Evolutionary conservation across 2,329 filamentous ascomycete species (phyloP), one percentile per base, ranked within the genome.

Genomic region (Ophiobolus disseminans): DNA sequence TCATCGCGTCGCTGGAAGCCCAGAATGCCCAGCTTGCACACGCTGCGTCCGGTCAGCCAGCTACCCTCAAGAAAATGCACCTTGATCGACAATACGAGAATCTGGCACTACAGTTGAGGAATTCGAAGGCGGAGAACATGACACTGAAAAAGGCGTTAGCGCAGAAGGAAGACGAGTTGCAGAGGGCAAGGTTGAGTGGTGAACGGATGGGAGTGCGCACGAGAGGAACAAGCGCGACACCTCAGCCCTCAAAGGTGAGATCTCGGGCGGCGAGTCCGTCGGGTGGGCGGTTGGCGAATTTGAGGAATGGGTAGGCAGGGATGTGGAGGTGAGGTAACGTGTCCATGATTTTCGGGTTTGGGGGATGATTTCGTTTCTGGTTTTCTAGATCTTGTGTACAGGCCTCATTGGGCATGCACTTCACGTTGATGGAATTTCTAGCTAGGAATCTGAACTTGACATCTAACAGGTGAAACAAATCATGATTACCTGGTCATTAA

Each of bases 221-320:
- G 0, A 45, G 69, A 3, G 66, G 51, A 5, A 55, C 59, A 14
- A 71, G 67, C 46, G 60, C 58, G 5, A 69, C 68, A 14, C 62
- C 69, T 0, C 59, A 63, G 22, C 66, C 67, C 5, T 47, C 55
- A 0, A 63, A 62, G 26, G 53, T 58, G 1, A 57, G 62, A 8
- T 61, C 55, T 22, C 57, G 69, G 28, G 69, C 66, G 11, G 62
- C 53, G 5, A 71, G 68, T 57, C 69, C 69, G 5, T 22, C 52
- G 25, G 55, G 60, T 2, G 58, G 63, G 16, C 47, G 63, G 5
- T 11, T 68, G 19, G 52, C 51, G 20, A 60, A 60, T 45, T 46
- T 70, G 51, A 55, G 65, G 36, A 70, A 69, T 43, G 50, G 48
- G 5, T 49, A 45, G 32, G 23, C 32, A 7, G 16, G 17, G 31